Conservation (phyloP, 208 protist species). For the Wallacemonas sp. region DNA sequence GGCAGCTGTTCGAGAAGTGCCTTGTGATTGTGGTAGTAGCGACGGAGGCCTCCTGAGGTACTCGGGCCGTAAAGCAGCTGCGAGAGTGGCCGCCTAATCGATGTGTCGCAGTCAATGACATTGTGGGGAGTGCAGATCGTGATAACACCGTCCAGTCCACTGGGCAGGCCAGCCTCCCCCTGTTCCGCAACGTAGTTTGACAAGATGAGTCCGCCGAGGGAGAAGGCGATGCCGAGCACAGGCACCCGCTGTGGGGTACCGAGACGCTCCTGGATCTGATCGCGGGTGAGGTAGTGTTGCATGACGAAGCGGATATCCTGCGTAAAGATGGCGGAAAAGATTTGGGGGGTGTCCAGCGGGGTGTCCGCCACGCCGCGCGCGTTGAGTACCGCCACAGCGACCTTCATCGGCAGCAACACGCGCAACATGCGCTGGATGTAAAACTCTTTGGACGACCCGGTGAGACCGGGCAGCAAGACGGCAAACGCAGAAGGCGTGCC, state of each 20-base stretch:
- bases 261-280: background rate
- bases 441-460: constrained; percentile 33
- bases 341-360: constrained; percentile 44
- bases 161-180: constrained; percentile 19
- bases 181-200: constrained; percentile 63
- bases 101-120: constrained; percentile 19
- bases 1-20: constrained; percentile 31
- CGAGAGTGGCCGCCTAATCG: constrained; percentile 17
- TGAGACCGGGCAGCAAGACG: constrained; percentile 64
- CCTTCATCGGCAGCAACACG: constrained; percentile 18
- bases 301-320: constrained; percentile 55
- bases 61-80: constrained; percentile 19
- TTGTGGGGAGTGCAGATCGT: constrained; percentile 51
- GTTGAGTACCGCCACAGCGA: constrained; percentile 46
- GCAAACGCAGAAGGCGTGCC: constrained; percentile 21
- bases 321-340: constrained; percentile 63
- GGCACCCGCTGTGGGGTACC: constrained; percentile 14
- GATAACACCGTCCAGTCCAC: constrained; percentile 30
- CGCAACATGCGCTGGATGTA: constrained; percentile 56
- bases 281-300: constrained; percentile 26
- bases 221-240: constrained; percentile 61
- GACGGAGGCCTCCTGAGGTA: constrained; percentile 22
- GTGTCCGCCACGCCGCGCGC: constrained; percentile 58
- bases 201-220: constrained; percentile 57
- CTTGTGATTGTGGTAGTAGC: constrained; percentile 48